phyloP scores from a whole-genome alignment of 164 flowering plant species.

The Aristolochia californica region DNA sequence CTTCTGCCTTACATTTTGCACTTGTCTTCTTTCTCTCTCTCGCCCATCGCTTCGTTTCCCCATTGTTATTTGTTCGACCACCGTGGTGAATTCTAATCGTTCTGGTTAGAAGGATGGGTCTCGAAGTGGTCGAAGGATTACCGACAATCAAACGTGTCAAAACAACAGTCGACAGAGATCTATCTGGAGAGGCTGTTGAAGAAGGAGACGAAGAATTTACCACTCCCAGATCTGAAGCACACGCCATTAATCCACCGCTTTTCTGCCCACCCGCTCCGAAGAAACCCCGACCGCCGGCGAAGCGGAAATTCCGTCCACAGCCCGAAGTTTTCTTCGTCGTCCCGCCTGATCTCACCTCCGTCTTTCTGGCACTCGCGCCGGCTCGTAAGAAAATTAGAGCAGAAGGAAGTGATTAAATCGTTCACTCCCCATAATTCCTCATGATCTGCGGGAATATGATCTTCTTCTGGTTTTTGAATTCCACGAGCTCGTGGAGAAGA shows the following conservation, averaged over 20 bases:
- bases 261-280: slow-evolving; percentile 3
- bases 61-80: not conserved
- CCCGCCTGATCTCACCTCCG: not conserved
- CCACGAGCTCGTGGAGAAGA: too few relatives aligned
- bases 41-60: too few relatives aligned
- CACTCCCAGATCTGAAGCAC: not conserved
- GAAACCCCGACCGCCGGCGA: not conserved
- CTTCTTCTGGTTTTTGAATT: too few relatives aligned
- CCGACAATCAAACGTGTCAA: not conserved
- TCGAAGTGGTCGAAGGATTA: not conserved
- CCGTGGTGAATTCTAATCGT: not conserved
- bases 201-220: not conserved
- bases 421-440: too few relatives aligned
- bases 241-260: not conserved
- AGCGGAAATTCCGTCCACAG: not conserved
- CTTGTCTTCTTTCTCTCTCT: not conserved
- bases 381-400: not conserved
- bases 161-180: not conserved
- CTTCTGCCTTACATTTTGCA: not conserved
- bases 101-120: not conserved
- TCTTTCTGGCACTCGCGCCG: not conserved
- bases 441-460: too few relatives aligned
- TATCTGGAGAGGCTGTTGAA: not conserved
- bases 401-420: too few relatives aligned
- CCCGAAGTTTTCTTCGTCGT: not conserved